Percentiles rank a stretch among this genome's conserved stretches.
Conservation (phyloP, 371 early-diverging fungal species). For the Basidiobolus meristosporus region DNA sequence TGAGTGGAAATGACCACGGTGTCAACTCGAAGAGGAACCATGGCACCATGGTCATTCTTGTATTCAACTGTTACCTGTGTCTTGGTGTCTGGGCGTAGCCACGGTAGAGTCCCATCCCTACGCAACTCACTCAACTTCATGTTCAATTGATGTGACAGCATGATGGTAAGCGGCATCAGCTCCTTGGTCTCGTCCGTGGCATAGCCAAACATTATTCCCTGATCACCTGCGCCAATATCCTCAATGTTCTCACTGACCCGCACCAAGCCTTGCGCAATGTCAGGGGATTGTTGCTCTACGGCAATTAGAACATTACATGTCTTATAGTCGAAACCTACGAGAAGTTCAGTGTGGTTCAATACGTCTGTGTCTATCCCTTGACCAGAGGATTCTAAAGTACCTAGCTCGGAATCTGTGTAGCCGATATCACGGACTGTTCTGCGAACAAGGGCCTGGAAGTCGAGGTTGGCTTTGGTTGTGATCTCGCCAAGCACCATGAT, state of each 20-base stretch:
- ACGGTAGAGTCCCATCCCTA: constrained; percentile 71
- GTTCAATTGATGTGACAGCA: constrained; percentile 95
- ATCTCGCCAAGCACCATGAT: constrained; percentile 99
- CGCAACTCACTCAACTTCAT: constrained; percentile 86
- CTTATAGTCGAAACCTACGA: constrained; percentile 99
- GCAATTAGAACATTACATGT: constrained; percentile 97
- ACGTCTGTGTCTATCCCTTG: too few relatives aligned
- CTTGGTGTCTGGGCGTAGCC: constrained; percentile 98
- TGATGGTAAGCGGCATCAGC: constrained; percentile 95
- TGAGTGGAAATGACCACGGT: constrained; percentile 97
- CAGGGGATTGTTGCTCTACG: constrained; percentile 98
- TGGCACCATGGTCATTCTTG: constrained; percentile 80
- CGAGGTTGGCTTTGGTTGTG: constrained; percentile 89
- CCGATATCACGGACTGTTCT: constrained; percentile 95
- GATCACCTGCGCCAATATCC: constrained; percentile 98
- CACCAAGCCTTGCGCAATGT: constrained; percentile 91
- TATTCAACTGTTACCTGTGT: constrained; percentile 99
- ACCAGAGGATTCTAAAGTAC: too few relatives aligned
- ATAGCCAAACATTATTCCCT: constrained; percentile 94
- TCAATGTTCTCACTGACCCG: constrained; percentile 78
- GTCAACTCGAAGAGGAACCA: constrained; percentile 91
- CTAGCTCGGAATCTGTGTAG: constrained; percentile 85
- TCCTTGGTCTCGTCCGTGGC: constrained; percentile 99
- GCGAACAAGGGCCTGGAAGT: constrained; percentile 97
- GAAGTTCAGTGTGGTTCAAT: too few relatives aligned